These are phyloP conservation scores for Wickerhamomyces mucosus DNA, from an alignment of 805 yeast genomes.

Conservation along the genomic window DNA sequence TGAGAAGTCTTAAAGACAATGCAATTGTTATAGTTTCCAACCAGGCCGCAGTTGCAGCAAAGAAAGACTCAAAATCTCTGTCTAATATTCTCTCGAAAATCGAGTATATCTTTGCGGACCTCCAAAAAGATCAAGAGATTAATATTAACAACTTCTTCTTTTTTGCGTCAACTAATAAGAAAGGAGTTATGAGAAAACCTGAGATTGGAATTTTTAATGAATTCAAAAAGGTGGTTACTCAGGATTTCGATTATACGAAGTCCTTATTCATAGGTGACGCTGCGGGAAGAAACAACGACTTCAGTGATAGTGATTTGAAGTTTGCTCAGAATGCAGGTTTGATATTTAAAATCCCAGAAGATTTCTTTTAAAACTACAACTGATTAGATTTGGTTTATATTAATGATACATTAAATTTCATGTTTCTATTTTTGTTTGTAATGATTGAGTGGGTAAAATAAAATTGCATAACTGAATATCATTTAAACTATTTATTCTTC, in stretches of 20 bases:
- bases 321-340: slow-evolving; percentile 58
- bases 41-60: slow-evolving; percentile 62
- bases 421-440: not conserved
- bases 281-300: slow-evolving; percentile 75
- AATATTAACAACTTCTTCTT: slow-evolving; percentile 28
- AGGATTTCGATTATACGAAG: slow-evolving; percentile 23
- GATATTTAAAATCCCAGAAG: slow-evolving; percentile 64
- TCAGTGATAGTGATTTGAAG: slow-evolving; percentile 64
- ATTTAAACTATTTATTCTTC: no score
- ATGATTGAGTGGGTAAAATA: no score
- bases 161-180: slow-evolving; percentile 50
- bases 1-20: slow-evolving; percentile 1
- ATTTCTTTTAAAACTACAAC: slow-evolving; percentile 40
- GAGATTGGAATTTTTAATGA: slow-evolving; percentile 65
- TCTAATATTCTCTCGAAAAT: slow-evolving; percentile 33
- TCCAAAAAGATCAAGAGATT: slow-evolving; percentile 17
- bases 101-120: slow-evolving; percentile 25
- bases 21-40: slow-evolving; percentile 69
- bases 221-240: slow-evolving; percentile 30
- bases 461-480: no score
- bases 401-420: not conserved
- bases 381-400: not conserved
- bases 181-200: slow-evolving; percentile 58
- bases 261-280: slow-evolving; percentile 92
- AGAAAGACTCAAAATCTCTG: slow-evolving; percentile 25